Conservation (phyloP, 768 basidiomycete species). For the Leccinum olivaceopallidum region DNA sequence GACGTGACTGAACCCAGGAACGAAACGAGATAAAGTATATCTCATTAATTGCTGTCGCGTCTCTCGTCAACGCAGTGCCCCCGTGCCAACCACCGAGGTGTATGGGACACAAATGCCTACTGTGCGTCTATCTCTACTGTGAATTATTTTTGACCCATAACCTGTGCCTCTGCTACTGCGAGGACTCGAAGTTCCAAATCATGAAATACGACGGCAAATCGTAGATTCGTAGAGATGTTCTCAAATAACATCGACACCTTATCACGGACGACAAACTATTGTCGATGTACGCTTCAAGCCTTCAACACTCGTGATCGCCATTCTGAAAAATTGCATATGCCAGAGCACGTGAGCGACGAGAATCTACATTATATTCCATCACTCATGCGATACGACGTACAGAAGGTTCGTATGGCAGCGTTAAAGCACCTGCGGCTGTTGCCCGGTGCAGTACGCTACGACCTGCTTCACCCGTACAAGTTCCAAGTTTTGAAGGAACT, state of each 20-base stretch:
- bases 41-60: slow-evolving; percentile 74
- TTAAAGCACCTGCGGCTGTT: slow-evolving; percentile 72
- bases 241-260: slow-evolving; percentile 65
- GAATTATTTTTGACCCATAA: slow-evolving; percentile 41
- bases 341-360: slow-evolving; percentile 49
- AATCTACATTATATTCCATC: neutral
- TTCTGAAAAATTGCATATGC: slow-evolving; percentile 71
- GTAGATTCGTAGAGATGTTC: slow-evolving; percentile 67
- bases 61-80: slow-evolving; percentile 68
- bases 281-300: slow-evolving; percentile 56
- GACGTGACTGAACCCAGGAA: slow-evolving; percentile 37
- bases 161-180: slow-evolving; percentile 87
- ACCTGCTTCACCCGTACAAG: slow-evolving; percentile 81
- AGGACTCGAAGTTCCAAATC: slow-evolving; percentile 76
- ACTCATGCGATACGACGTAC: slow-evolving; percentile 8
- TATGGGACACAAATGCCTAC: slow-evolving; percentile 68
- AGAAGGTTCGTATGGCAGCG: slow-evolving; percentile 79
- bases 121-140: slow-evolving; percentile 37
- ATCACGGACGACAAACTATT: slow-evolving; percentile 48
- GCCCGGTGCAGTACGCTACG: slow-evolving; percentile 78
- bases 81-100: slow-evolving; percentile 50
- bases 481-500: slow-evolving; percentile 70
- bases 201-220: slow-evolving; percentile 67
- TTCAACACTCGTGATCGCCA: slow-evolving; percentile 61
- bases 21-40: slow-evolving; percentile 60